Evolutionary conservation across 1,139 yeast genomes (phyloP), one percentile per base, ranked within the genome.

Genomic region (Suhomyces wounanorum): DNA sequence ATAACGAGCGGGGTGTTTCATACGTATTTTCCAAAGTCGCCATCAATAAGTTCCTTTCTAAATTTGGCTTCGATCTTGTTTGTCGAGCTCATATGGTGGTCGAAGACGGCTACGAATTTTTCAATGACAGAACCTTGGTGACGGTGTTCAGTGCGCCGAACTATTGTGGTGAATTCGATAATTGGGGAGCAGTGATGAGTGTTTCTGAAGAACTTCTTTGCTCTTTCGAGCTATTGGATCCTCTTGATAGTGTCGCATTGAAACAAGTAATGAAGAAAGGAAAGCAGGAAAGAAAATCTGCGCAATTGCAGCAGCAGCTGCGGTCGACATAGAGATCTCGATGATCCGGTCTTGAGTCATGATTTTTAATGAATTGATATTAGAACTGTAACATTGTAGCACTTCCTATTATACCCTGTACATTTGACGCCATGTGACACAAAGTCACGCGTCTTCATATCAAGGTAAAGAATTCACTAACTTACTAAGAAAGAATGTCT

Each of bases 11-110:
- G 54, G 99, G 99, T 14, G 98, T 94, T 3, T 86, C 95, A n/a
- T 94, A 91, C 69, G 95, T 97, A 71, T 94, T 91, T 68, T 89
- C 91, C 59, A 89, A 87, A 69, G 90, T 89, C 42, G 97, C 97
- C 30, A 91, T 94, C 58, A 90, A 91, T 72, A 91, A 92, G 69
- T 94, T 94, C 65, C 73, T 94, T 50, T 80, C 85, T 55, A 85
- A 89, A 61, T 94, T 92, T 66, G 95, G 94, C 35, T 91, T 94
- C 68, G 98, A 94, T 71, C 78, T 94, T 58, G 97, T 94, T 40
- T 94, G 97, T 67, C 82, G 99, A 59, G 98, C 98, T 16, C 98
- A 94, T 71, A 92, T 94, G 98, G 98, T 94, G 57, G 98, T 94
- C 25, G 98, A 94, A 66, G 99, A 94, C 67, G 99, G 99, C 1